Conservation (phyloP, 257 asterid genomes). For the Fraxinus pennsylvanica region DNA sequence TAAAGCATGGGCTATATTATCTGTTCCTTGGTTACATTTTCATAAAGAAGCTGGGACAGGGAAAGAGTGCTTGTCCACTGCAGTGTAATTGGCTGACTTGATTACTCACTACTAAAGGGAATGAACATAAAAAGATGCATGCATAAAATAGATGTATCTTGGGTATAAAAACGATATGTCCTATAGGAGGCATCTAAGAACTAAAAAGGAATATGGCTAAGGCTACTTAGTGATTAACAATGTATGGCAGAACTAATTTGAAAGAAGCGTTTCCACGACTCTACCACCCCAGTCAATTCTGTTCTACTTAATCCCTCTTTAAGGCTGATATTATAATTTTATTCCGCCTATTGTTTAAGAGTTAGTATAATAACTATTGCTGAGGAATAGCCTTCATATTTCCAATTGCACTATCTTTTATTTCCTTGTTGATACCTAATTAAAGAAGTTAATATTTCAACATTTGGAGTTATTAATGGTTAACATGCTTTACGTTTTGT, state of each 20-base stretch:
- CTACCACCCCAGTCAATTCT: too few species aligned
- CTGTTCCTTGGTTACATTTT: background rate
- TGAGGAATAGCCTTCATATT: background rate
- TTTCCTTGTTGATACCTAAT: background rate
- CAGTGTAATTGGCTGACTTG: background rate
- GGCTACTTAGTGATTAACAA: background rate
- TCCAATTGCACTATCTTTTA: background rate
- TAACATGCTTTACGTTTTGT: background rate
- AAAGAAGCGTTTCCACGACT: too few species aligned
- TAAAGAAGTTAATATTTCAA: too few species aligned
- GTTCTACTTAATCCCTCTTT: too few species aligned
- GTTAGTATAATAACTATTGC: background rate
- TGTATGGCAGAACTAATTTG: background rate
- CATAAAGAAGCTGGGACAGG: background rate
- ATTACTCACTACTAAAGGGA: background rate
- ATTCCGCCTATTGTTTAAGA: background rate
- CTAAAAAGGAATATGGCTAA: background rate
- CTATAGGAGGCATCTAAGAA: background rate
- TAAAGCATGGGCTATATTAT: background rate
- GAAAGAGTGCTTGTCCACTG: background rate
- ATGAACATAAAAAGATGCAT: background rate
- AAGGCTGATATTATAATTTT: background rate
- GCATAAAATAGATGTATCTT: background rate
- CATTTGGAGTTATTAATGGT: background rate
- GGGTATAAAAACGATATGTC: background rate